These are phyloP conservation scores for Euryodendron excelsum DNA, from an alignment of 148 eudicot genomes.

Conservation along the genomic window DNA sequence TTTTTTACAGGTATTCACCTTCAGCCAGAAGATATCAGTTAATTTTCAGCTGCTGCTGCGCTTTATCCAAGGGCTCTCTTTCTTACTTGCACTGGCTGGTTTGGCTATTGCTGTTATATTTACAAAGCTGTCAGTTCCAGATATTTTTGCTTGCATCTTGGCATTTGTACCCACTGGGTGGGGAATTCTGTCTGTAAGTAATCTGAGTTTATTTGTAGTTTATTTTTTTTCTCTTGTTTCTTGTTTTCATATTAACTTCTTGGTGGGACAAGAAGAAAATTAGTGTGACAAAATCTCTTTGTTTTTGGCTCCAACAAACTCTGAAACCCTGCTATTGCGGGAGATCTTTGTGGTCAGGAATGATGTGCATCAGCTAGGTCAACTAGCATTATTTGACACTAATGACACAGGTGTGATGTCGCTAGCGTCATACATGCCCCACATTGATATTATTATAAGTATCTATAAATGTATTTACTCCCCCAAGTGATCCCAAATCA, in stretches of 20 bases:
- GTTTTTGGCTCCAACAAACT: not conserved
- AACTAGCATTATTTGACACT: no score
- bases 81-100: constrained; percentile 79
- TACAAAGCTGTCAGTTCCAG: constrained; percentile 50
- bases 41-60: constrained; percentile 93
- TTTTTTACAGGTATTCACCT: constrained; percentile 77
- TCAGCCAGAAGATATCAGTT: constrained; percentile 96
- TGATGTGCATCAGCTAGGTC: not conserved
- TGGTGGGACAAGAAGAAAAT: not conserved
- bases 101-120: constrained; percentile 59
- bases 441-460: no score
- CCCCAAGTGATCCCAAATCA: no score
- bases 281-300: not conserved
- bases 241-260: not conserved
- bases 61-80: constrained; percentile 80
- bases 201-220: not conserved
- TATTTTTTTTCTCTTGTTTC: constrained; percentile 5
- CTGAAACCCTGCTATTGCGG: not conserved
- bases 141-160: constrained; percentile 81
- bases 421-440: no score
- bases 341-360: no score
- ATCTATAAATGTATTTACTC: no score
- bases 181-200: constrained; percentile 87
- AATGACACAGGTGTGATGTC: no score
- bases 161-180: constrained; percentile 98